phyloP scores from a whole-genome alignment of 352 stramenopile species.

The Saprolegnia diclina region DNA sequence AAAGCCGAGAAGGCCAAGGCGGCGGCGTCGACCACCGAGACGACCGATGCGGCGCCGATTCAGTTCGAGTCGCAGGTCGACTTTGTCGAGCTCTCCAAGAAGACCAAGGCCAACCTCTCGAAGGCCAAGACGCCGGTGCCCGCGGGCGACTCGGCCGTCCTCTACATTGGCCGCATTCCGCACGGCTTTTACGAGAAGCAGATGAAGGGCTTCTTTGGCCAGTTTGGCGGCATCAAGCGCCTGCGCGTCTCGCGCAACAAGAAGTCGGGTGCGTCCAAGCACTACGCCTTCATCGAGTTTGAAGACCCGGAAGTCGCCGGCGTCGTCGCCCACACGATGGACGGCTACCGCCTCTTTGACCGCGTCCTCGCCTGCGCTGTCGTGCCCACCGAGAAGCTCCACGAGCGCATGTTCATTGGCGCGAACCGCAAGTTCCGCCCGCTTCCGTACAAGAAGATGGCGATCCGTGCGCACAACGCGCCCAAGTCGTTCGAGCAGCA shows the following conservation, averaged over 20 bases:
- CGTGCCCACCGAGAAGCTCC: slow-evolving; percentile 79
- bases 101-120: slow-evolving; percentile 28
- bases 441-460: slow-evolving; percentile 58
- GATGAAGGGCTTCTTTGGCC: slow-evolving; percentile 92
- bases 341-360: slow-evolving; percentile 92
- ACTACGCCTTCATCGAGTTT: slow-evolving; percentile 97
- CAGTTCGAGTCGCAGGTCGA: slow-evolving; percentile 25
- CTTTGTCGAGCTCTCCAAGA: slow-evolving; percentile 26
- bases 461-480: slow-evolving; percentile 73
- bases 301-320: slow-evolving; percentile 86
- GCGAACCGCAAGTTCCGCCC: slow-evolving; percentile 80
- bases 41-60: slow-evolving; percentile 9
- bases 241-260: slow-evolving; percentile 93
- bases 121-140: slow-evolving; percentile 31
- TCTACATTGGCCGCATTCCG: slow-evolving; percentile 96
- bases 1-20: slow-evolving; percentile 33
- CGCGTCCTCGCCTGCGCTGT: slow-evolving; percentile 92
- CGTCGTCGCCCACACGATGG: slow-evolving; percentile 93
- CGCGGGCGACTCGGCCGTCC: slow-evolving; percentile 72
- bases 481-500: slow-evolving; percentile 72
- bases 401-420: slow-evolving; percentile 83
- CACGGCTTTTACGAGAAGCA: slow-evolving; percentile 96
- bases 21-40: slow-evolving; percentile 25
- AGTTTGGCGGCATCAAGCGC: slow-evolving; percentile 92
- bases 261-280: slow-evolving; percentile 91